These are phyloP conservation scores for Septoria petroselini DNA, from an alignment of 2,329 filamentous ascomycete genomes.

Conservation along the genomic window DNA sequence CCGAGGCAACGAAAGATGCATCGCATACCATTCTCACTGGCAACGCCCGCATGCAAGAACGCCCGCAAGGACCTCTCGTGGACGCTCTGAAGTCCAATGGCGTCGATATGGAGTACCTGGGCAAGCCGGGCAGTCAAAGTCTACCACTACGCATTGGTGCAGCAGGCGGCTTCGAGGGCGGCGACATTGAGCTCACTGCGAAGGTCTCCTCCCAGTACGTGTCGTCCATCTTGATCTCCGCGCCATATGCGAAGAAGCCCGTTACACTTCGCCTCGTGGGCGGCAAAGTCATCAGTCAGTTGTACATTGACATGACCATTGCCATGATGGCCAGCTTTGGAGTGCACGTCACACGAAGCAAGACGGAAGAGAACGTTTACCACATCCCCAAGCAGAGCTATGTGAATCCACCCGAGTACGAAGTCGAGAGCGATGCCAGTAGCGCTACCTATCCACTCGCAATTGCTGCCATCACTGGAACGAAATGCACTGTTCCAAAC, in stretches of 20 bases:
- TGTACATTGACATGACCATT: conserved; percentile 98
- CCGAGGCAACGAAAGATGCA: conserved; percentile 59
- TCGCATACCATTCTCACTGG: conserved; percentile 80
- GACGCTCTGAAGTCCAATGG: conserved; percentile 86
- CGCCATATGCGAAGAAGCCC: conserved; percentile 90
- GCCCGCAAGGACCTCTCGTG: conserved; percentile 89
- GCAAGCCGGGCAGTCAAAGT: conserved; percentile 76
- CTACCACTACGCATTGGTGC: conserved; percentile 80
- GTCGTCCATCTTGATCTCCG: conserved; percentile 93
- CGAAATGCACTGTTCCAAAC: conserved; percentile 92
- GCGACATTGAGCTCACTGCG: conserved; percentile 84
- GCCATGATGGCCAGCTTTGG: conserved; percentile 96
- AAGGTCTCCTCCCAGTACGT: conserved; percentile 99
- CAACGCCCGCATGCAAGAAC: conserved; percentile 92
- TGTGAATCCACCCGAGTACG: conserved; percentile 78
- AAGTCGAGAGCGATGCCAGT: conserved; percentile 94
- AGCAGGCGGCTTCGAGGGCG: conserved; percentile 77
- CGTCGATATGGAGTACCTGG: conserved; percentile 80
- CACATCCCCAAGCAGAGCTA: conserved; percentile 85
- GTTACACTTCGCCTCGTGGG: conserved; percentile 87
- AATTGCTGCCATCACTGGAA: conserved; percentile 91
- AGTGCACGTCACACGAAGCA: conserved; percentile 71
- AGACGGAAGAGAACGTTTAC: conserved; percentile 82
- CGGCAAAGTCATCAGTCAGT: conserved; percentile 95
- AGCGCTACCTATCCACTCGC: conserved; percentile 95